A percentile compares a stretch with the other conserved stretches of the same genome.
phyloP scores from a whole-genome alignment of 1,284 basidiomycete species.

The Takashimella tepidaria region DNA sequence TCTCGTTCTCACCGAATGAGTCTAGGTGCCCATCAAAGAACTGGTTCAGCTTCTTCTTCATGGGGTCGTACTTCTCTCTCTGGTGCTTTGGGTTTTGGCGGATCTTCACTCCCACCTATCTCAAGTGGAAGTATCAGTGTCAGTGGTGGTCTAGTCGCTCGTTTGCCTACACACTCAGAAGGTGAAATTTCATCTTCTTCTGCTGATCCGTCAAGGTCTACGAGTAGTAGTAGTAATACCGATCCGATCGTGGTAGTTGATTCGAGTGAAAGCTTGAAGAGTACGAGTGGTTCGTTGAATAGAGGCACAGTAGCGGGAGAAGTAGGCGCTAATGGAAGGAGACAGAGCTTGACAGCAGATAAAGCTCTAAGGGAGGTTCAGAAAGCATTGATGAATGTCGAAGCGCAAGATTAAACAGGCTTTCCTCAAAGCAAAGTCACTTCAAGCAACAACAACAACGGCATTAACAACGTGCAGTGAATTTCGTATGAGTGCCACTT shows the following conservation, averaged over 20 bases:
- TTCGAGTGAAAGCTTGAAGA: constrained; percentile 15
- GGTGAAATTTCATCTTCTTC: constrained; percentile 23
- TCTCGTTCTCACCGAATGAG: constrained; percentile 10
- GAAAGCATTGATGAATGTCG: constrained; percentile 59
- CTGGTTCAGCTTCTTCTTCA: constrained; percentile 30
- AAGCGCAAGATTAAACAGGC: constrained; percentile 23
- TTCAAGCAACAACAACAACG: no score
- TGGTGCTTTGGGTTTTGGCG: constrained; percentile 25
- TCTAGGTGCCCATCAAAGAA: constrained; percentile 19
- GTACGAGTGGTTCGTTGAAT: constrained; percentile 8
- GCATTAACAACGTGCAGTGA: no score
- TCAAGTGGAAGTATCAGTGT: no score
- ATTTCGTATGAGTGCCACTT: no score
- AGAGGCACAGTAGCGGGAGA: no score
- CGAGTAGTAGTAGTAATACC: no score
- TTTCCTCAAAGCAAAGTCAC: no score
- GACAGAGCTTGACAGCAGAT: constrained; percentile 51
- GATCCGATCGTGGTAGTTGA: constrained; percentile 29
- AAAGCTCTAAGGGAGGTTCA: constrained; percentile 67
- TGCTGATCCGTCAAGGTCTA: constrained; percentile 18
- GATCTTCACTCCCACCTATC: constrained; percentile 17
- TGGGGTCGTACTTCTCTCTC: constrained; percentile 27
- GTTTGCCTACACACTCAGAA: constrained; percentile 41
- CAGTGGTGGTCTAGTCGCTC: no score
- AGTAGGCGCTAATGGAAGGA: constrained; percentile 7